Percentiles rank a stretch among this genome's conserved stretches.
These are phyloP conservation scores for Capsicum chinense DNA, from an alignment of 257 asterid species.

Conservation along the genomic window DNA sequence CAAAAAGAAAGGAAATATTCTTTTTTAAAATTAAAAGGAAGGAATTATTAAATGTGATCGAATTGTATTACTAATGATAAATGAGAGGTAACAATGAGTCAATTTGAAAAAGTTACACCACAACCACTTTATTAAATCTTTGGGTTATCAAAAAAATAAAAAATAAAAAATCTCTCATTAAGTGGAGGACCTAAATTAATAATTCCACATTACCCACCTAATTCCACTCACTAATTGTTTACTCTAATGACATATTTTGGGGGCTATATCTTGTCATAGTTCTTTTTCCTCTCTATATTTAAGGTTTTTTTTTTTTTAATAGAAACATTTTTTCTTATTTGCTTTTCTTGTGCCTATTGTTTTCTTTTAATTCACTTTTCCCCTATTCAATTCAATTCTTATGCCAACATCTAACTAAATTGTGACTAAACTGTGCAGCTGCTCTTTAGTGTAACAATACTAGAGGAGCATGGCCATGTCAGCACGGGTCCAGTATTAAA, in stretches of 20 bases:
- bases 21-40: no score
- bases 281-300: no score
- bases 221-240: slow-evolving; percentile 6
- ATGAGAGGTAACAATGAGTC: background rate
- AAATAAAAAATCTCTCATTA: background rate
- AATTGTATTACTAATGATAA: no score
- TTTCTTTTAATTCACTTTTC: background rate
- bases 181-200: slow-evolving; percentile 12
- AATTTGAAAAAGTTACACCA: background rate
- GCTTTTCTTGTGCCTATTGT: background rate
- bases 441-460: background rate
- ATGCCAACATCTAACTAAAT: background rate
- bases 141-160: no score
- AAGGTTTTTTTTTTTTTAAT: no score
- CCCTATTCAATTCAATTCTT: background rate
- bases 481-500: no score
- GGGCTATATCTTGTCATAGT: background rate
- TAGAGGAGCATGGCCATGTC: no score
- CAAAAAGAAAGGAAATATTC: no score
- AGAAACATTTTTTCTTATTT: no score
- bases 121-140: no score
- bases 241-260: background rate
- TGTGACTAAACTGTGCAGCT: background rate
- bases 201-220: background rate
- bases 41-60: no score